phyloP scores from a whole-genome alignment of 371 early-diverging fungal species.

The Rhizopus stolonifer region DNA sequence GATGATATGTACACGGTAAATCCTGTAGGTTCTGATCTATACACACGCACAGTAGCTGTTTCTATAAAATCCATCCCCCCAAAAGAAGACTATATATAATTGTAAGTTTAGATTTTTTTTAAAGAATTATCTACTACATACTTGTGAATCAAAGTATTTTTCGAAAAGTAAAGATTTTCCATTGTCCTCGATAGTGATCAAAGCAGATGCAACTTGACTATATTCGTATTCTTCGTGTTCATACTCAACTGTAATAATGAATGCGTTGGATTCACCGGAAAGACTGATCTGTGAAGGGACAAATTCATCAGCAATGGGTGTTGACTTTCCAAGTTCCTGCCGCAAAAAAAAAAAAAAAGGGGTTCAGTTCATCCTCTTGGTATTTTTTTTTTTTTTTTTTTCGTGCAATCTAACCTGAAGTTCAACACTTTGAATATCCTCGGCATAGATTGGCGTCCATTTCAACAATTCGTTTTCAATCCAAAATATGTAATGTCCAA shows the following conservation, averaged over 20 bases:
- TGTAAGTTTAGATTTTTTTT: not conserved
- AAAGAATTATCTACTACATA: too few relatives aligned
- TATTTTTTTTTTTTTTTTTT: not conserved
- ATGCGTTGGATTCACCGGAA: constrained; percentile 10
- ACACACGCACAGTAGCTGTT: constrained; percentile 11
- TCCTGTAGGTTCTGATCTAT: constrained; percentile 7
- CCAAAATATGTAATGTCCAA: constrained; percentile 38
- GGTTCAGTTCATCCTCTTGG: not conserved
- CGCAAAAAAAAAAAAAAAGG: not conserved
- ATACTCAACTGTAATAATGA: constrained; percentile 10
- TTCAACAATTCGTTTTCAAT: constrained; percentile 31
- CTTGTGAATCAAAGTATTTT: constrained; percentile 28
- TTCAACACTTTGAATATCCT: constrained; percentile 18
- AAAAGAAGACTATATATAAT: constrained; percentile 16
- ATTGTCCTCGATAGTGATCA: constrained; percentile 14
- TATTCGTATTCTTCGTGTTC: constrained; percentile 9
- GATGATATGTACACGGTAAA: constrained; percentile 12
- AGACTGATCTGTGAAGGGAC: constrained; percentile 11
- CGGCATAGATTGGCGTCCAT: constrained; percentile 33
- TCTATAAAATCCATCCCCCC: constrained; percentile 21
- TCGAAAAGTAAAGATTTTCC: constrained; percentile 9
- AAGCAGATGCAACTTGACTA: constrained; percentile 17
- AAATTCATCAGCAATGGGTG: constrained; percentile 21
- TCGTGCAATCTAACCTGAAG: constrained; percentile 4
- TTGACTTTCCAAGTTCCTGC: too few relatives aligned